Conservation (phyloP, 331 rosid species). For the Rosa hybrid region DNA sequence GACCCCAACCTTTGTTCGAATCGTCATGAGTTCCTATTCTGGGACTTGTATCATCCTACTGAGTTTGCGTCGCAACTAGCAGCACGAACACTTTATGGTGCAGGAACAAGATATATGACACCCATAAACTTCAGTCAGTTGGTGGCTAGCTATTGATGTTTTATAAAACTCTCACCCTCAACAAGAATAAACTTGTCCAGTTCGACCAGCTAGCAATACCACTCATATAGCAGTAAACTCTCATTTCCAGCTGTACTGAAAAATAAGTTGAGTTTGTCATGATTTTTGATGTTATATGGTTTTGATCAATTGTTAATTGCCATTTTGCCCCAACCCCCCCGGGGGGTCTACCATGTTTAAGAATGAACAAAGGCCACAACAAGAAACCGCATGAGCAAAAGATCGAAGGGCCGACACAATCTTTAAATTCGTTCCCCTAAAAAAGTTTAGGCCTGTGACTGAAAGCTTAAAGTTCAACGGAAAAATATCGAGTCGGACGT, state of each 20-base stretch:
- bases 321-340: too few relatives aligned
- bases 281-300: too few relatives aligned
- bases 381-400: too few relatives aligned
- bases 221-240: background rate
- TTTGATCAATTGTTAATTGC: too few relatives aligned
- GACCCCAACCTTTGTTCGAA: constrained; percentile 23
- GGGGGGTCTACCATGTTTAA: too few relatives aligned
- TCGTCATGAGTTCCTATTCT: constrained; percentile 32
- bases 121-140: constrained; percentile 15
- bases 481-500: too few relatives aligned
- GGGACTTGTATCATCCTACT: constrained; percentile 54
- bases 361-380: too few relatives aligned
- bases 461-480: too few relatives aligned
- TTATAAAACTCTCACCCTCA: background rate
- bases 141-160: background rate
- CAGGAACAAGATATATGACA: background rate
- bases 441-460: too few relatives aligned
- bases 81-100: constrained; percentile 26
- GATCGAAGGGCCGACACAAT: too few relatives aligned
- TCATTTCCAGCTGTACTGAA: background rate
- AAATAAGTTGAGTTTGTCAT: background rate
- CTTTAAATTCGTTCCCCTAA: too few relatives aligned
- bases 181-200: too few relatives aligned
- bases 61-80: constrained; percentile 35
- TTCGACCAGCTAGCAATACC: background rate